phyloP scores from a whole-genome alignment of 305 asterid genomes.

The Fraxinus angustifolia region DNA sequence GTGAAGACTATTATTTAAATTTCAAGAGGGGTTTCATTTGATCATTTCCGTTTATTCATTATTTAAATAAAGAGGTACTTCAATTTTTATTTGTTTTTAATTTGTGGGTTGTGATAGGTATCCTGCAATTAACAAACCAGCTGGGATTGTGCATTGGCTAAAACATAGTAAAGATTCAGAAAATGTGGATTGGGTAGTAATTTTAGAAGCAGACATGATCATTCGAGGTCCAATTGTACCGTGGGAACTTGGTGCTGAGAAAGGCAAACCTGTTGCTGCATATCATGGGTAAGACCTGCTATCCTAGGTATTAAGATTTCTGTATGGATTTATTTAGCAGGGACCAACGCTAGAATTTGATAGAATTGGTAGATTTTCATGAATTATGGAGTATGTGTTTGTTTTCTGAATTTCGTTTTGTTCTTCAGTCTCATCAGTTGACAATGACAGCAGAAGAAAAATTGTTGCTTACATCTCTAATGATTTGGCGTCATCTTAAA shows the following conservation, averaged over 20 bases:
- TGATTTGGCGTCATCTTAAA: background rate
- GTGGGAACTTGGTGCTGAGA: constrained; percentile 98
- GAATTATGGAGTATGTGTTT: background rate
- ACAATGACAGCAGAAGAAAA: background rate
- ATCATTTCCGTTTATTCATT: background rate
- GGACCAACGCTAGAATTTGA: background rate
- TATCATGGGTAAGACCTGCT: constrained; percentile 67
- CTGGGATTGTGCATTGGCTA: constrained; percentile 92
- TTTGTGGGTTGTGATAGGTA: constrained; percentile 50
- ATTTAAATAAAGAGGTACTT: background rate
- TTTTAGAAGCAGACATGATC: constrained; percentile 89
- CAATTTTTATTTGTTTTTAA: constrained; percentile 4
- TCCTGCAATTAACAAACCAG: constrained; percentile 95
- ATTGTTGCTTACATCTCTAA: background rate
- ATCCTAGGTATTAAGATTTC: background rate
- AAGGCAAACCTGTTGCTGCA: constrained; percentile 91
- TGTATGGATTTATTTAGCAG: background rate
- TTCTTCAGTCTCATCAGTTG: background rate
- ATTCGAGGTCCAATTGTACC: constrained; percentile 89
- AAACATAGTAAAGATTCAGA: constrained; percentile 76
- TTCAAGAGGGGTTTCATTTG: constrained; percentile 1
- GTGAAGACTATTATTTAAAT: background rate
- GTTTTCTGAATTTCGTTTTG: background rate
- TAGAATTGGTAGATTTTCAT: constrained; percentile 3
- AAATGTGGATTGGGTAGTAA: constrained; percentile 93